Conservation (phyloP, 495 filamentous ascomycete species). For the Physcia stellaris region DNA sequence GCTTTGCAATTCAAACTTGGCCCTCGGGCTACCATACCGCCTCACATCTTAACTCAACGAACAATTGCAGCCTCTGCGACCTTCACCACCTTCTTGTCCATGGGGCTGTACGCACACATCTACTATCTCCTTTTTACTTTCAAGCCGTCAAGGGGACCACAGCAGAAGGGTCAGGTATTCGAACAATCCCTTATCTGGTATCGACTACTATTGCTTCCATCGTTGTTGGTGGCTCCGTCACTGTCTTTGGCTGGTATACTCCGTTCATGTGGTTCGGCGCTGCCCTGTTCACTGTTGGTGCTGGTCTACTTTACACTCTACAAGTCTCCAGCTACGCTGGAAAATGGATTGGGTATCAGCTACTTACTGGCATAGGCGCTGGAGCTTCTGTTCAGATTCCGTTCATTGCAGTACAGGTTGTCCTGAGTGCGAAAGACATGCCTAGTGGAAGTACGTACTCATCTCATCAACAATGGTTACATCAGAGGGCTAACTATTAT, state of each 20-base stretch:
- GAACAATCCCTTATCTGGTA: conserved; percentile 8
- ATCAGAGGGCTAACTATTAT: too few relatives aligned
- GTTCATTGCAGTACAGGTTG: conserved; percentile 19
- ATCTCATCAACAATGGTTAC: too few relatives aligned
- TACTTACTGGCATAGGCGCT: conserved; percentile 36
- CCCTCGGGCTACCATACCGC: conserved; percentile 23
- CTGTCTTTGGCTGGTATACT: conserved; percentile 10
- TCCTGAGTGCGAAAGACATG: neutral
- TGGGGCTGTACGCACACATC: conserved; percentile 1
- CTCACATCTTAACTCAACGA: conserved; percentile 30
- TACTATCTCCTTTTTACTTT: conserved; percentile 27
- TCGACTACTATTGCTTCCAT: neutral
- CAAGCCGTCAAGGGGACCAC: conserved; percentile 16
- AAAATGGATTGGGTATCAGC: conserved; percentile 45
- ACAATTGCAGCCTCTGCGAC: conserved; percentile 35
- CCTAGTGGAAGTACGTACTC: neutral
- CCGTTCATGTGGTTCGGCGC: conserved; percentile 9
- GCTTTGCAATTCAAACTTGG: conserved; percentile 35
- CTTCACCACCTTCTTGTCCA: conserved; percentile 29
- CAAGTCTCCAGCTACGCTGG: conserved; percentile 24
- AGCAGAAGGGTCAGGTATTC: conserved; percentile 13
- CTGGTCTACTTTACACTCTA: conserved; percentile 38
- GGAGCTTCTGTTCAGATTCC: conserved; percentile 35
- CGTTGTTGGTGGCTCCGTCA: neutral
- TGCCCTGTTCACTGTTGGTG: conserved; percentile 21